Evolutionary conservation across 176 grass and related monocot species (phyloP).

Genomic region (bread wheat (Triticum aestivum)): IWGSC_CS_RefSeq_v2.1 NC_057797.1:123727246-123727745

Average conservation of each 20-base stretch:
- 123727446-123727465: too few relatives aligned
- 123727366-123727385: too few relatives aligned
- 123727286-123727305: not conserved
- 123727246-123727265: not conserved
- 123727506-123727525: too few relatives aligned
- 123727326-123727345: not conserved
- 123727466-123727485: not conserved
- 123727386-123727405: too few relatives aligned
- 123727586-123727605: not conserved
- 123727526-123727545: not conserved
- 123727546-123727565: not conserved
- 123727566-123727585: not conserved
- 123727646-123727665: not conserved
- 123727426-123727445: too few relatives aligned
- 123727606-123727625: not conserved
- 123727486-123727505: not conserved
- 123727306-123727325: not conserved
- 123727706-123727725: not conserved
- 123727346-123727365: not conserved
- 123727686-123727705: not conserved
- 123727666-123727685: not conserved
- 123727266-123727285: not conserved
- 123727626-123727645: not conserved
- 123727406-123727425: too few relatives aligned
- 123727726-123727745: conserved; percentile 6